phyloP scores from a whole-genome alignment of 2,329 filamentous ascomycete species.

The Arthrinium puccinioides region DNA sequence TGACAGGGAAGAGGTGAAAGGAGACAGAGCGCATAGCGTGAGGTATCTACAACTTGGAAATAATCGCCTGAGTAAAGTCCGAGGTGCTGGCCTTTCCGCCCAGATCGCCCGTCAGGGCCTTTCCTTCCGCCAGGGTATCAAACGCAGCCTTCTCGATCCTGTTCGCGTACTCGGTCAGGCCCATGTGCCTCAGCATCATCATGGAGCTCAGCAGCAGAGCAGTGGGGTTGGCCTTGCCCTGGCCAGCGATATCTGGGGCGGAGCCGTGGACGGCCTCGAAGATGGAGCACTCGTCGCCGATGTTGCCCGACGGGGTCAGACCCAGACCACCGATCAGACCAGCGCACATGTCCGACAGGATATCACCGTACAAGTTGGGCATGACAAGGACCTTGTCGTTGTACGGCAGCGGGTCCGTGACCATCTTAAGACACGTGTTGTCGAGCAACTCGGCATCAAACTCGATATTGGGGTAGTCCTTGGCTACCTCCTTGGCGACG shows the following conservation, averaged over 20 bases:
- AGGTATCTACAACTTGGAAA: slow-evolving; percentile 48
- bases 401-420: slow-evolving; percentile 91
- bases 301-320: slow-evolving; percentile 96
- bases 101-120: slow-evolving; percentile 90
- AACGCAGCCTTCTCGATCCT: slow-evolving; percentile 95
- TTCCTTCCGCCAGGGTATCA: slow-evolving; percentile 90
- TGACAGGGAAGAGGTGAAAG: slow-evolving; percentile 3
- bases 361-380: slow-evolving; percentile 99
- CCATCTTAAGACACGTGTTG: slow-evolving; percentile 99
- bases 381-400: slow-evolving; percentile 98
- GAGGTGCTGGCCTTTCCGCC: slow-evolving; percentile 93
- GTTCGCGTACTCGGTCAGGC: slow-evolving; percentile 72
- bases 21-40: neutral
- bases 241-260: slow-evolving; percentile 91
- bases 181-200: slow-evolving; percentile 99
- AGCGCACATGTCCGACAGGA: slow-evolving; percentile 98
- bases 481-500: slow-evolving; percentile 76
- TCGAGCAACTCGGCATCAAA: slow-evolving; percentile 97
- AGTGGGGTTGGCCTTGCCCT: slow-evolving; percentile 94
- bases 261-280: slow-evolving; percentile 99
- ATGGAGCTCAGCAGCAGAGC: slow-evolving; percentile 91
- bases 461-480: slow-evolving; percentile 93
- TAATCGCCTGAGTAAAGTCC: slow-evolving; percentile 92
- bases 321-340: slow-evolving; percentile 96
- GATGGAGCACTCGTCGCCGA: slow-evolving; percentile 98